These are phyloP conservation scores for Barbarea vulgaris DNA, from an alignment of 345 rosid species.

Conservation along the genomic window DNA sequence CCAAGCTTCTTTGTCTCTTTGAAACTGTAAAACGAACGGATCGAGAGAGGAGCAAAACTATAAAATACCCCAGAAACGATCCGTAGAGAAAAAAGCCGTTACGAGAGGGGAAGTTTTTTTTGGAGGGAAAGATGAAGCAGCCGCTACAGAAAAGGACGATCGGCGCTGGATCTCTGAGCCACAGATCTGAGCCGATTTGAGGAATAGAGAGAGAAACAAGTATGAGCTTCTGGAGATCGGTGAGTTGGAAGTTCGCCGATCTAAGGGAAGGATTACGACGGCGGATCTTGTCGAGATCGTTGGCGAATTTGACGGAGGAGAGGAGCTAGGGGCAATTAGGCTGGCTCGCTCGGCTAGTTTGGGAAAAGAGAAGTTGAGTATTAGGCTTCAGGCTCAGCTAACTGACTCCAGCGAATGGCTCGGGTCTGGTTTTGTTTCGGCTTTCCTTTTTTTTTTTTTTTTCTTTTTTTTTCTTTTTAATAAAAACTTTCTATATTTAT, in stretches of 20 bases:
- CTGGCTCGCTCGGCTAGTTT: conserved; percentile 52
- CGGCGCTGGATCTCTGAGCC: conserved; percentile 54
- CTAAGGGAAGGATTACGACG: conserved; percentile 20
- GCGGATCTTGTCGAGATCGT: conserved; percentile 10
- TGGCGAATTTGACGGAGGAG: conserved; percentile 32
- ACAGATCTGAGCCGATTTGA: conserved; percentile 70
- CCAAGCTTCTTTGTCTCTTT: conserved; percentile 41
- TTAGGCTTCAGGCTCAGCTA: conserved; percentile 32
- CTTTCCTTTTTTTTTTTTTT: background rate
- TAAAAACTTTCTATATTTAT: background rate
- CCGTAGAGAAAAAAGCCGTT: conserved; percentile 24
- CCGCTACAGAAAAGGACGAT: conserved; percentile 8
- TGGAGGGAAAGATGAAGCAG: conserved; percentile 49
- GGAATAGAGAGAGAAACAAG: conserved; percentile 3
- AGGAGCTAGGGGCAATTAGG: conserved; percentile 14
- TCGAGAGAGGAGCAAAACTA: background rate
- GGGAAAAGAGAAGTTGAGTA: conserved; percentile 26
- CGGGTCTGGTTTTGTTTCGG: conserved; percentile 35
- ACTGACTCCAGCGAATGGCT: conserved; percentile 49
- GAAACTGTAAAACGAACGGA: background rate
- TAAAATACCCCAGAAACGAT: background rate
- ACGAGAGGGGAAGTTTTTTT: conserved; percentile 31
- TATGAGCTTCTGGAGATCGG: conserved; percentile 36
- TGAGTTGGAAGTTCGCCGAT: conserved; percentile 29
- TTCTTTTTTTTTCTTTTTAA: background rate